Evolutionary conservation across 768 basidiomycete species (phyloP).

Genomic region (Pholiota microspora): DNA sequence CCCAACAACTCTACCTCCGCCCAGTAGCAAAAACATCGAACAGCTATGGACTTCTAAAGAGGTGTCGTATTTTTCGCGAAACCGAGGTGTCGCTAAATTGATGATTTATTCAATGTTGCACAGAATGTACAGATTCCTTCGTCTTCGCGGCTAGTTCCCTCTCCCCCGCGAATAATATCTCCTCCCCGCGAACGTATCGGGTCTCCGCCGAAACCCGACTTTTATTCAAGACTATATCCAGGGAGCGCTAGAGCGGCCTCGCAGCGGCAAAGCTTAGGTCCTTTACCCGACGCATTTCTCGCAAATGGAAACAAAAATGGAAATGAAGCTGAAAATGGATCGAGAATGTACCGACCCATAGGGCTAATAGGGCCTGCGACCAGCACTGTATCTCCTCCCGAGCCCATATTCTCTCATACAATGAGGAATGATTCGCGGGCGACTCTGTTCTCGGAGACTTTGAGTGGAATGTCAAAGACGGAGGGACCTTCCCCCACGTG

Average conservation of each 20-base stretch:
- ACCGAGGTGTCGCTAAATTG: too few species aligned
- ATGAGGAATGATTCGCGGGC: not conserved
- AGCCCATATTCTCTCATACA: not conserved
- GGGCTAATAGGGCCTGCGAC: too few species aligned
- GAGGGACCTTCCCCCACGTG: not conserved
- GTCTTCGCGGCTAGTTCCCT: not conserved
- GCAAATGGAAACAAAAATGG: not conserved
- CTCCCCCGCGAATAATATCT: not conserved
- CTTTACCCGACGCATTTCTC: slow-evolving; percentile 5
- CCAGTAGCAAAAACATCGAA: slow-evolving; percentile 29
- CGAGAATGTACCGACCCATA: not conserved
- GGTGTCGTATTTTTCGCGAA: too few species aligned
- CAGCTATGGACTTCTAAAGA: slow-evolving; percentile 31
- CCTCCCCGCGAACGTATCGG: not conserved
- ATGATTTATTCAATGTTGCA: too few species aligned
- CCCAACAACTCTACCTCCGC: slow-evolving; percentile 30
- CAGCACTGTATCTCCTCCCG: not conserved
- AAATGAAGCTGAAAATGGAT: not conserved
- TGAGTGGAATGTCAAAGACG: slow-evolving; percentile 6
- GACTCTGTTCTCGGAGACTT: slow-evolving; percentile 9
- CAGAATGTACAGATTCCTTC: slow-evolving; percentile 20
- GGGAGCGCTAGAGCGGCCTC: slow-evolving; percentile 24
- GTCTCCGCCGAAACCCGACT: slow-evolving; percentile 14
- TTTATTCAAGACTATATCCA: slow-evolving; percentile 24
- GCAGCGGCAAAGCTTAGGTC: slow-evolving; percentile 4